A percentile compares a stretch with the other conserved stretches of the same genome.
These are phyloP conservation scores for Caloboletus firmus DNA, from an alignment of 1,284 basidiomycete species.

Conservation along the genomic window DNA sequence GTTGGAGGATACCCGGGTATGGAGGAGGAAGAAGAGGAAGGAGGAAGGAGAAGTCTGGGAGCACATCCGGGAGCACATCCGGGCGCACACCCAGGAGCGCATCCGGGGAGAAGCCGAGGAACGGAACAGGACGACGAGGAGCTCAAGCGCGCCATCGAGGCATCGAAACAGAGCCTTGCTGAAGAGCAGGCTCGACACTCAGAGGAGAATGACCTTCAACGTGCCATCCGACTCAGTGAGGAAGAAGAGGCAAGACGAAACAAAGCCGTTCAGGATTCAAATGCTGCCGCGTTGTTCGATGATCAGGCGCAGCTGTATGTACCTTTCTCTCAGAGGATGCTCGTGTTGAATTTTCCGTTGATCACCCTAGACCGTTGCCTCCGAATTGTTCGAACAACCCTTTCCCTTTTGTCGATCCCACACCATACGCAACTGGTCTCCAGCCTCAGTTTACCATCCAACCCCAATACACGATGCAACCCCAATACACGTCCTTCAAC, in stretches of 20 bases:
- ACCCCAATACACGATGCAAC: constrained; percentile 63
- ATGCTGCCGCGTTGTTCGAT: constrained; percentile 81
- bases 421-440: constrained; percentile 55
- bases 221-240: constrained; percentile 81
- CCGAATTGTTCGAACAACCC: constrained; percentile 45
- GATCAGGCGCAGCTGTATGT: constrained; percentile 73
- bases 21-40: constrained; percentile 45
- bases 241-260: constrained; percentile 81
- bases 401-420: constrained; percentile 70
- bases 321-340: not conserved
- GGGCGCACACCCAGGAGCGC: no score
- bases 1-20: constrained; percentile 54
- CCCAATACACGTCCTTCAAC: constrained; percentile 87
- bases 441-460: constrained; percentile 75
- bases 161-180: constrained; percentile 76
- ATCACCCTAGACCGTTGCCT: constrained; percentile 35
- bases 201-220: constrained; percentile 79
- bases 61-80: no score
- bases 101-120: constrained; percentile 40
- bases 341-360: constrained; percentile 5
- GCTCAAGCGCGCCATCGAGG: constrained; percentile 79
- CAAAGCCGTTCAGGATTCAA: constrained; percentile 72
- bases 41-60: constrained; percentile 34
- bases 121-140: constrained; percentile 75
- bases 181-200: constrained; percentile 67